Percentiles rank a stretch among this genome's conserved stretches.
phyloP scores from a whole-genome alignment of 345 rosid species.

The Erodium maritimum region DNA sequence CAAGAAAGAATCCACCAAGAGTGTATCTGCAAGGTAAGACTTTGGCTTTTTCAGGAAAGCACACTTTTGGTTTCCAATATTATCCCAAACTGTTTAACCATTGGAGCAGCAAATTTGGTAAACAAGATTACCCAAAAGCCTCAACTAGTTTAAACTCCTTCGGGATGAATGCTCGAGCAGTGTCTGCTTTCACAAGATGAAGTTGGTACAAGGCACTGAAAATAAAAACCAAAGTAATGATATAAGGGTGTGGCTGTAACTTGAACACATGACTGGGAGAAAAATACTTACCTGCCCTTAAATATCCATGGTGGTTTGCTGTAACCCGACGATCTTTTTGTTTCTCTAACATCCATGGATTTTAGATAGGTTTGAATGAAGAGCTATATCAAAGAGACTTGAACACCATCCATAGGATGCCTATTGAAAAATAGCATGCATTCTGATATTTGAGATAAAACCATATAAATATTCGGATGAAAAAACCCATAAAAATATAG shows the following conservation, averaged over 20 bases:
- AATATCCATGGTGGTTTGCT: conserved; percentile 88
- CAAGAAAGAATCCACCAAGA: conserved; percentile 90
- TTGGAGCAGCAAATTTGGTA: background rate
- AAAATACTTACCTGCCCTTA: conserved; percentile 62
- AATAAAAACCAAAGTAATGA: conserved; percentile 4
- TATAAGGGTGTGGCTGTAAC: background rate
- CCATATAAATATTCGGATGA: too few relatives aligned
- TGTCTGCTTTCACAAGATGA: conserved; percentile 84
- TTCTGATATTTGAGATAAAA: background rate
- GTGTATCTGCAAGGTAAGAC: conserved; percentile 54
- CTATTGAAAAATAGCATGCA: conserved; percentile 1
- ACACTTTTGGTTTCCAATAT: background rate
- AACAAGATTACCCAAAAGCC: conserved; percentile 67
- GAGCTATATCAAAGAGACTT: conserved; percentile 3
- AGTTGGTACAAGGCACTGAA: conserved; percentile 91
- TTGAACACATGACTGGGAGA: conserved; percentile 1
- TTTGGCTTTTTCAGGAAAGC: conserved; percentile 2
- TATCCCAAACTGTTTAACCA: background rate
- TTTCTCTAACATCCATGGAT: conserved; percentile 42
- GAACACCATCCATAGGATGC: background rate
- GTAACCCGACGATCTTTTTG: conserved; percentile 38
- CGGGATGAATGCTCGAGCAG: conserved; percentile 74
- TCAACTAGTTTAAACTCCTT: conserved; percentile 75
- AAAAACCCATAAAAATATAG: too few relatives aligned
- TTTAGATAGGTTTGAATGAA: conserved; percentile 5